These are phyloP conservation scores for Avena atlantica DNA, from an alignment of 176 grass and related monocot species.

Conservation along the genomic window DNA sequence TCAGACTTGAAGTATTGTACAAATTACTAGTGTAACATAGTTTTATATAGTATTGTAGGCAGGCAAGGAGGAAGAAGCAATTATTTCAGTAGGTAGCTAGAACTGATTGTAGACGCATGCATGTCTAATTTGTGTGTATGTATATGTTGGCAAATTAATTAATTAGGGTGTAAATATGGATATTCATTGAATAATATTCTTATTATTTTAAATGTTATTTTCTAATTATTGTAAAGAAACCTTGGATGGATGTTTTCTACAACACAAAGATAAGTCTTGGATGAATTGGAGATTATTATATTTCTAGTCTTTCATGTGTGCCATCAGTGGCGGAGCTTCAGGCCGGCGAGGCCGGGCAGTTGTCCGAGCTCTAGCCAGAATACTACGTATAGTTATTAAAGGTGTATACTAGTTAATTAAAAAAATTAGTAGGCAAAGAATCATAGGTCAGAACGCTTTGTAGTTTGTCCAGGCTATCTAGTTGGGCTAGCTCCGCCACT, in stretches of 20 bases:
- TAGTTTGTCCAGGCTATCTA: too few species aligned
- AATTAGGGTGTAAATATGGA: neutral
- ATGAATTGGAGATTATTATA: neutral
- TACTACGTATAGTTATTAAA: too few species aligned
- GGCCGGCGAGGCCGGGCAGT: too few species aligned
- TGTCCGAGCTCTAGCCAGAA: too few species aligned
- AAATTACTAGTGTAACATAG: constrained; percentile 28
- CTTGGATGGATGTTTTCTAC: too few species aligned
- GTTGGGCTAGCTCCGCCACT: too few species aligned
- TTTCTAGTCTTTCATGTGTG: too few species aligned
- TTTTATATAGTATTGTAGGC: neutral
- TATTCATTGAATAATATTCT: constrained; percentile 23
- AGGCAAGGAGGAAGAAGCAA: neutral
- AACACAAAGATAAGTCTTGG: neutral
- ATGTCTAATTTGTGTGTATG: neutral
- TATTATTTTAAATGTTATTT: too few species aligned
- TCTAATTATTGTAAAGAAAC: neutral
- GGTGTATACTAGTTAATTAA: too few species aligned
- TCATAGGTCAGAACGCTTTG: too few species aligned
- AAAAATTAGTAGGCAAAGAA: too few species aligned
- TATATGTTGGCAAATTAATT: neutral
- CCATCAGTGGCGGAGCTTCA: too few species aligned
- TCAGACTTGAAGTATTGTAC: neutral
- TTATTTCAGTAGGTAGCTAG: neutral
- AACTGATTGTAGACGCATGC: constrained; percentile 35